phyloP scores from a whole-genome alignment of 345 rosid species.

The Brassica incana region DNA sequence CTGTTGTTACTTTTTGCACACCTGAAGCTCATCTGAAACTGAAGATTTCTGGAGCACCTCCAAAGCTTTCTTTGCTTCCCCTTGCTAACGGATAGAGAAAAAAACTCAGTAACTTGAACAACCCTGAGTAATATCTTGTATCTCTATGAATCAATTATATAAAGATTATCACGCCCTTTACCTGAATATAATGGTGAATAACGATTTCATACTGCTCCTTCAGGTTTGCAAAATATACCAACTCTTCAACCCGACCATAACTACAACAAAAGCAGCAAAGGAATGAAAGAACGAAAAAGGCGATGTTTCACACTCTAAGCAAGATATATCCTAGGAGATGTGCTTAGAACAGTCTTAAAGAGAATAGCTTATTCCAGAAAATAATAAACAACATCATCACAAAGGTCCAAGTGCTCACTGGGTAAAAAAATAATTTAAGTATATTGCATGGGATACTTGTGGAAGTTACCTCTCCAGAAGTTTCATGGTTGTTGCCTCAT shows the following conservation, averaged over 20 bases:
- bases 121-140: constrained; percentile 8
- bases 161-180: constrained; percentile 34
- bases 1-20: constrained; percentile 31
- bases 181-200: constrained; percentile 90
- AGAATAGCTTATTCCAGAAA: constrained; percentile 10
- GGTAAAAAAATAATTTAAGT: background rate
- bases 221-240: constrained; percentile 92
- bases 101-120: constrained; percentile 22
- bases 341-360: constrained; percentile 10
- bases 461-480: constrained; percentile 80
- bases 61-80: constrained; percentile 92
- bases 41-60: constrained; percentile 86
- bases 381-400: constrained; percentile 9
- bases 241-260: constrained; percentile 93
- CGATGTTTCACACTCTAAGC: constrained; percentile 1
- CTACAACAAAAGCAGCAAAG: constrained; percentile 53
- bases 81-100: constrained; percentile 64
- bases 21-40: constrained; percentile 92
- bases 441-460: constrained; percentile 5
- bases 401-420: constrained; percentile 7
- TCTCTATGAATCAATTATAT: constrained; percentile 20
- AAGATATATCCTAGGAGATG: constrained; percentile 14
- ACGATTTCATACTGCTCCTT: constrained; percentile 95
- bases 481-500: constrained; percentile 98
- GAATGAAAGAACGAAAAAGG: background rate